These are phyloP conservation scores for Penicillium chermesinum DNA, from an alignment of 495 filamentous ascomycete species.

Conservation along the genomic window DNA sequence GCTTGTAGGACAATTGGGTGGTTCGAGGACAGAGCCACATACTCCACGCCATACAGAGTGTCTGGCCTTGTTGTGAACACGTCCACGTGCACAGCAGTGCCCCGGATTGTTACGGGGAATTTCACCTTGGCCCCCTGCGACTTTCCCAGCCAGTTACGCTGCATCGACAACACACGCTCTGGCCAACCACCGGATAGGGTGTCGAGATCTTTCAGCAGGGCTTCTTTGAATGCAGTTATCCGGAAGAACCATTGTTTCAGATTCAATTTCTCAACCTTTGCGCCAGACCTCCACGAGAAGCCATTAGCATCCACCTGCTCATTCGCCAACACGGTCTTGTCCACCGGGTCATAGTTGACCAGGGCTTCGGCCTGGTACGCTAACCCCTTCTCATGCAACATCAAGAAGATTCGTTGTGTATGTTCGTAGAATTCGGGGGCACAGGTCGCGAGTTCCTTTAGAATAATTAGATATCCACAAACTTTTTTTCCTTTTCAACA, in stretches of 20 bases:
- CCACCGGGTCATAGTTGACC: constrained; percentile 87
- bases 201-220: constrained; percentile 68
- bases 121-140: constrained; percentile 66
- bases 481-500: background rate
- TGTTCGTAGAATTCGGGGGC: constrained; percentile 81
- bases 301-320: constrained; percentile 85
- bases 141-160: constrained; percentile 83
- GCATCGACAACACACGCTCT: constrained; percentile 74
- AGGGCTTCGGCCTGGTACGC: constrained; percentile 75
- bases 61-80: constrained; percentile 82
- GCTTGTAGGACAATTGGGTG: constrained; percentile 64
- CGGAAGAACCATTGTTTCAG: constrained; percentile 89
- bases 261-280: constrained; percentile 71
- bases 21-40: constrained; percentile 68
- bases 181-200: constrained; percentile 66
- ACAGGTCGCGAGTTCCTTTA: constrained; percentile 77
- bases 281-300: constrained; percentile 81
- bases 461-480: background rate
- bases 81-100: constrained; percentile 48
- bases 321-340: constrained; percentile 85
- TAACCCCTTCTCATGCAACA: constrained; percentile 62
- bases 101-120: constrained; percentile 51
- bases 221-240: constrained; percentile 72
- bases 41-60: constrained; percentile 79
- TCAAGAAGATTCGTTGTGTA: constrained; percentile 78